phyloP scores from a whole-genome alignment of 495 filamentous ascomycete genomes.

The Penicillium argentinense region DNA sequence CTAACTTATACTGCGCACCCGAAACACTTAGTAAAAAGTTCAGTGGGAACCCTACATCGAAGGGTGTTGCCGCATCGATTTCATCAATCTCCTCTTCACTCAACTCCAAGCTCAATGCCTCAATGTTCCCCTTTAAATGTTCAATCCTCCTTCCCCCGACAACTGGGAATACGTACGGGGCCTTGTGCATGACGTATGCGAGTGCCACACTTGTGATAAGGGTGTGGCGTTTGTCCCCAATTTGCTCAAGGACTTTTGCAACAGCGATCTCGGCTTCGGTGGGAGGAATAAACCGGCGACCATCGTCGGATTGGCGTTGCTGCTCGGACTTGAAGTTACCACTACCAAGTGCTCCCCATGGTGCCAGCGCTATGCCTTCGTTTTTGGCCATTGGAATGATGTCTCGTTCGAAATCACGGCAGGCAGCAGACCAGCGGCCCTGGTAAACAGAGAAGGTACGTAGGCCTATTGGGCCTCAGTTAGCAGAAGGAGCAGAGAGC shows the following conservation, averaged over 20 bases:
- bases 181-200: constrained; percentile 55
- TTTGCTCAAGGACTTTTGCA: constrained; percentile 53
- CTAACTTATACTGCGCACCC: too few relatives aligned
- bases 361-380: constrained; percentile 38
- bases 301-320: constrained; percentile 18
- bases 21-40: too few relatives aligned
- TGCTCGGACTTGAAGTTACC: constrained; percentile 53
- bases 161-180: constrained; percentile 72
- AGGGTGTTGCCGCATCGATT: constrained; percentile 58
- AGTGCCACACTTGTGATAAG: constrained; percentile 46
- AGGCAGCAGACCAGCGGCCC: constrained; percentile 23
- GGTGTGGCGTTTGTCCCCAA: constrained; percentile 54
- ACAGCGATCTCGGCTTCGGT: constrained; percentile 51
- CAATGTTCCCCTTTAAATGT: constrained; percentile 66
- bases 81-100: constrained; percentile 58
- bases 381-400: constrained; percentile 35
- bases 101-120: constrained; percentile 55
- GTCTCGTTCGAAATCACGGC: constrained; percentile 33
- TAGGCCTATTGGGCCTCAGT: too few relatives aligned
- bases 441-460: constrained; percentile 31
- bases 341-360: constrained; percentile 30
- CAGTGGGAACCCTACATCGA: constrained; percentile 60
- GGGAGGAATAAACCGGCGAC: constrained; percentile 31
- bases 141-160: constrained; percentile 64
- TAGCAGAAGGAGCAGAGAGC: too few relatives aligned